These are phyloP conservation scores for Moesziomyces aphidis DNA, from an alignment of 1,284 basidiomycete species.

Conservation along the genomic window DNA sequence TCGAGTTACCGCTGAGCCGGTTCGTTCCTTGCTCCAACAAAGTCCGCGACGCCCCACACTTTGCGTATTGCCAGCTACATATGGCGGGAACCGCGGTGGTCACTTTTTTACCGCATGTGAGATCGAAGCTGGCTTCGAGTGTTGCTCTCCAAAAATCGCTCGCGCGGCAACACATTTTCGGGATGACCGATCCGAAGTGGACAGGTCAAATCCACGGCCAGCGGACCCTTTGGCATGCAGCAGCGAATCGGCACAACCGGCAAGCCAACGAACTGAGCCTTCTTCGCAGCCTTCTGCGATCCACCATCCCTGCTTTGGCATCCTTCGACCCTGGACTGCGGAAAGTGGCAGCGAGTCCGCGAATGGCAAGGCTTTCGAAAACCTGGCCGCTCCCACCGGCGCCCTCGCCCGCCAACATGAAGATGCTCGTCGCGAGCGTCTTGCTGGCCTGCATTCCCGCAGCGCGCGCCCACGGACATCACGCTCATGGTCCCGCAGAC, in stretches of 20 bases:
- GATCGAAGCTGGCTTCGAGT: too few species aligned
- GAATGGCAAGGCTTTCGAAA: background rate
- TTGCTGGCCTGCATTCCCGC: constrained; percentile 9
- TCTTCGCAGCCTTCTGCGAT: background rate
- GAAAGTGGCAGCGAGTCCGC: background rate
- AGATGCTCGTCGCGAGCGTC: constrained; percentile 11
- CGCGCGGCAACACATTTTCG: too few species aligned
- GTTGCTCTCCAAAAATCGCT: too few species aligned
- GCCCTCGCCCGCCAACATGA: background rate
- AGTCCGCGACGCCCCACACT: too few species aligned
- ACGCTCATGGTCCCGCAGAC: constrained; percentile 47
- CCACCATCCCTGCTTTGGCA: background rate
- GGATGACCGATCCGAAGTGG: too few species aligned
- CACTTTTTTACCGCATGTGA: too few species aligned
- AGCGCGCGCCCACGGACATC: constrained; percentile 54
- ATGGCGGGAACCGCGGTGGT: too few species aligned
- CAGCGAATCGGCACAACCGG: too few species aligned
- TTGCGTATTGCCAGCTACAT: too few species aligned
- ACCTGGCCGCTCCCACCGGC: background rate
- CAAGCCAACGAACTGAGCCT: background rate
- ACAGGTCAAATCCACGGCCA: too few species aligned
- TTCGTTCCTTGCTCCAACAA: too few species aligned
- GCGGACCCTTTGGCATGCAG: too few species aligned
- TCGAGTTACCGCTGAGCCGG: background rate
- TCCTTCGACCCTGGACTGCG: background rate